Percentiles rank a stretch among this genome's conserved stretches.
Conservation (phyloP, 495 filamentous ascomycete genomes). For the Rostrohypoxylon terebratum region DNA sequence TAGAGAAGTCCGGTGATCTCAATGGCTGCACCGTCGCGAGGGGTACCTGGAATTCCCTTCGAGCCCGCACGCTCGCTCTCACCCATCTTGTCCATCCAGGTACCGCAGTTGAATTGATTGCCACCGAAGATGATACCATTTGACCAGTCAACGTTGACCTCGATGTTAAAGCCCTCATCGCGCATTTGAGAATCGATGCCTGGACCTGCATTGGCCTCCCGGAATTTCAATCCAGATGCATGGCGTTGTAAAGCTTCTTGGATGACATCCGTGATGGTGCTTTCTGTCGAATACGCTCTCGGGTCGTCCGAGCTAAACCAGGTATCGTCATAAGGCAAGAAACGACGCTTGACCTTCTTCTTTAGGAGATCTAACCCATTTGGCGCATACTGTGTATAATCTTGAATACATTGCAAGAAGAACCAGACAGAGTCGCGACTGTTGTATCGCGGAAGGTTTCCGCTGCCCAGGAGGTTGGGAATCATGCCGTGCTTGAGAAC, state of each 20-base stretch:
- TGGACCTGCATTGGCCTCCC: constrained; percentile 93
- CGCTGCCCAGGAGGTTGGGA: constrained; percentile 89
- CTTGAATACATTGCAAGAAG: constrained; percentile 93
- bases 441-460: constrained; percentile 94
- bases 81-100: constrained; percentile 99
- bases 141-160: constrained; percentile 91
- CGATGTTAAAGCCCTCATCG: constrained; percentile 87
- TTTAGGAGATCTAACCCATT: constrained; percentile 79
- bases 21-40: constrained; percentile 92
- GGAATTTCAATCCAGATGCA: constrained; percentile 87
- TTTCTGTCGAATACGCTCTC: constrained; percentile 84
- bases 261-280: constrained; percentile 86
- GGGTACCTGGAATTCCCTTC: constrained; percentile 96
- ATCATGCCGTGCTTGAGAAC: constrained; percentile 99
- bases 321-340: constrained; percentile 93
- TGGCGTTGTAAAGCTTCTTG: constrained; percentile 94
- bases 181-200: constrained; percentile 93
- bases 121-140: constrained; percentile 95
- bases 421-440: constrained; percentile 98
- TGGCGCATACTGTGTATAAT: constrained; percentile 87
- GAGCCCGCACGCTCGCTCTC: constrained; percentile 90
- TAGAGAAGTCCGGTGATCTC: constrained; percentile 95
- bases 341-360: constrained; percentile 84
- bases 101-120: constrained; percentile 94
- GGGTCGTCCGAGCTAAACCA: constrained; percentile 86